phyloP scores from a whole-genome alignment of 495 filamentous ascomycete genomes.

The Aspergillus bertholletiae region DNA sequence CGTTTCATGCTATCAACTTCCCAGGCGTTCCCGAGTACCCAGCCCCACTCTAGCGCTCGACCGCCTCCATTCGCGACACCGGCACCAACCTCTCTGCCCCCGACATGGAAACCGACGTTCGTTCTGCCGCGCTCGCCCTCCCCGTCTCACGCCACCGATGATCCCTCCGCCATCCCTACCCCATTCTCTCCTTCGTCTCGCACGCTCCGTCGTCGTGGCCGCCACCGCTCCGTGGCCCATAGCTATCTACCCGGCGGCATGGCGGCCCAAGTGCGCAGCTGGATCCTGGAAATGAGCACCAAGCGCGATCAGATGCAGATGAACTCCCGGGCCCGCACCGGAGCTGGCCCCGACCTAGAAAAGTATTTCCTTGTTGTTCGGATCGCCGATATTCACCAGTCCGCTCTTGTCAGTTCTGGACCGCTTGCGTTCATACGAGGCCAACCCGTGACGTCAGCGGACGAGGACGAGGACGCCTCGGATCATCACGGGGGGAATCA shows the following conservation, averaged over 20 bases:
- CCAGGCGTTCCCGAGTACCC: constrained; percentile 17
- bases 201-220: constrained; percentile 30
- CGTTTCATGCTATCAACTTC: constrained; percentile 27
- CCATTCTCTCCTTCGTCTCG: constrained; percentile 42
- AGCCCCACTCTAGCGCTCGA: constrained; percentile 14
- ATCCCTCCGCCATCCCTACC: constrained; percentile 22
- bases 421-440: constrained; percentile 29
- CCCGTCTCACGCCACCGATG: constrained; percentile 18
- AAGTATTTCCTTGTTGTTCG: constrained; percentile 24
- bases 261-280: constrained; percentile 41
- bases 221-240: constrained; percentile 17
- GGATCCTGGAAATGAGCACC: constrained; percentile 40
- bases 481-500: not conserved
- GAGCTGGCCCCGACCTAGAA: not conserved
- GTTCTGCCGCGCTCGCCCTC: constrained; percentile 40
- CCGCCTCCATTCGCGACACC: constrained; percentile 10
- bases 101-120: constrained; percentile 32
- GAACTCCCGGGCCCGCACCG: not conserved
- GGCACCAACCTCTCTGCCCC: constrained; percentile 8
- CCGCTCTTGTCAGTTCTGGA: constrained; percentile 24
- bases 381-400: constrained; percentile 17
- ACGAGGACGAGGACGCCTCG: not conserved
- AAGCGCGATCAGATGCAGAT: constrained; percentile 27
- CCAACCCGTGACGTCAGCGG: not conserved
- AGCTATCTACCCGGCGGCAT: constrained; percentile 38